Conservation (phyloP, 1,284 basidiomycete species). For the Anthracocystis setariae region DNA sequence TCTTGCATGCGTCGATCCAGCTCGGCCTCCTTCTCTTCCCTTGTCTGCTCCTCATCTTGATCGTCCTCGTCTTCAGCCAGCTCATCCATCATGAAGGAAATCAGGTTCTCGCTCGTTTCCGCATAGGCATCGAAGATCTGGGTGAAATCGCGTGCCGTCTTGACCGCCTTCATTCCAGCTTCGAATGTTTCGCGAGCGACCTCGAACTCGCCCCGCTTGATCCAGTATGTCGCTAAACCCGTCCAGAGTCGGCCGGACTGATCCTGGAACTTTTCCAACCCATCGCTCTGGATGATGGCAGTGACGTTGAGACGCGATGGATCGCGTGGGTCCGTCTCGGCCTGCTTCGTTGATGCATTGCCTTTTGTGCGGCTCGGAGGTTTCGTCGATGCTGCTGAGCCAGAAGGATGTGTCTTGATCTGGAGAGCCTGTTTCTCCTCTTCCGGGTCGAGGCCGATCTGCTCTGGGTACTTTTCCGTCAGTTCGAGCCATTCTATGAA, state of each 20-base stretch:
- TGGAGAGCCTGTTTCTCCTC: conserved; percentile 64
- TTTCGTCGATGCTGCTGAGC: conserved; percentile 53
- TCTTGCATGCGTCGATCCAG: conserved; percentile 89
- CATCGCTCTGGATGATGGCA: conserved; percentile 83
- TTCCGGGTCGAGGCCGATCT: conserved; percentile 88
- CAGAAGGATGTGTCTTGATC: not conserved
- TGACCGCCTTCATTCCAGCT: conserved; percentile 80
- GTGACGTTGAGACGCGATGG: conserved; percentile 85
- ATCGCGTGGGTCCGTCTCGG: conserved; percentile 83
- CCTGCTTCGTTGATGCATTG: conserved; percentile 72
- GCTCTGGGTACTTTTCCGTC: conserved; percentile 88
- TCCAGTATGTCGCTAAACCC: conserved; percentile 97
- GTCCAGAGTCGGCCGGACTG: conserved; percentile 97
- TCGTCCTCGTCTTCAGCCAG: conserved; percentile 72
- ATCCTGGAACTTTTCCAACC: conserved; percentile 88
- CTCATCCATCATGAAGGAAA: conserved; percentile 90
- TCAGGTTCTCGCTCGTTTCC: conserved; percentile 90
- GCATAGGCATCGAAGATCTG: conserved; percentile 98
- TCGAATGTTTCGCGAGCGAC: conserved; percentile 88
- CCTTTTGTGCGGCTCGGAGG: conserved; percentile 70
- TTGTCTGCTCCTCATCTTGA: conserved; percentile 39
- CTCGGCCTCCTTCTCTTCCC: conserved; percentile 81
- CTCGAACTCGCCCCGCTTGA: conserved; percentile 94
- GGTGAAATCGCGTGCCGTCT: conserved; percentile 96
- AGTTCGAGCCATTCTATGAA: conserved; percentile 92